Base-by-base conservation (phyloP, 2,329 filamentous ascomycete species). In the Cercospora sp. region DNA sequence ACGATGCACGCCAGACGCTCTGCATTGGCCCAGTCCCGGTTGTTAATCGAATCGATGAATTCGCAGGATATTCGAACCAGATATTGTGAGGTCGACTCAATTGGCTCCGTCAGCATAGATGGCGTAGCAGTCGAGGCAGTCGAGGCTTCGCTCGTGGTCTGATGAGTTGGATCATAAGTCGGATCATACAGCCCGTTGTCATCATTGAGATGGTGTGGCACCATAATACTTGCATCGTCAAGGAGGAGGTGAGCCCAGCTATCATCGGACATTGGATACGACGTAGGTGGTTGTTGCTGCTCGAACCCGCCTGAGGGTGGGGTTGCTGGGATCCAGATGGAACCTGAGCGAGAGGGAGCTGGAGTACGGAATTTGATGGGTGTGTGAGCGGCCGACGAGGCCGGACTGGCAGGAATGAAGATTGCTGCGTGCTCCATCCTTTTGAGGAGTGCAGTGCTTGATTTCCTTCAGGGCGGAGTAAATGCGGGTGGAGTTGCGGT, bases 1-100 rank as follows among this genome's bases (percentile, higher is more conserved):
- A 68, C 51, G 5, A 66, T 30, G 18, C 48, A 64, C n/a, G 58
- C 62, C 57, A 68, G 42, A 3, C 23, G 48, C n/a, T 68, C 66
- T 1, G 59, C 62, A 23, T 26, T 33, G 31, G 31, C 30, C 42
- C 58, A 66, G 67, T 68, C 63, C 33, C 67, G 67, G 3, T 55
- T 51, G n/a, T 68, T 66, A n/a, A 68, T 63, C 48, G 62, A 26
- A n/a, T 69, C 53, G 33, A 69, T 63, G n/a, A 66, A 66, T 26
- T 63, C 60, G 31, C 31, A 61, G 20, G 66, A 64, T 10, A 57
- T 40, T 60, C 61, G 60, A 59, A 61, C 59, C 31, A 64, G 61
- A 23, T 64, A 64, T 10, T 68, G 26, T 5, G 61, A 45, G 5
- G 61, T 64, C 8, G 31, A 53, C 20, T 64, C 66, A n/a, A 53